These are phyloP conservation scores for Penicillium aurantiogriseum DNA, from an alignment of 2,329 filamentous ascomycete species.

Conservation along the genomic window DNA sequence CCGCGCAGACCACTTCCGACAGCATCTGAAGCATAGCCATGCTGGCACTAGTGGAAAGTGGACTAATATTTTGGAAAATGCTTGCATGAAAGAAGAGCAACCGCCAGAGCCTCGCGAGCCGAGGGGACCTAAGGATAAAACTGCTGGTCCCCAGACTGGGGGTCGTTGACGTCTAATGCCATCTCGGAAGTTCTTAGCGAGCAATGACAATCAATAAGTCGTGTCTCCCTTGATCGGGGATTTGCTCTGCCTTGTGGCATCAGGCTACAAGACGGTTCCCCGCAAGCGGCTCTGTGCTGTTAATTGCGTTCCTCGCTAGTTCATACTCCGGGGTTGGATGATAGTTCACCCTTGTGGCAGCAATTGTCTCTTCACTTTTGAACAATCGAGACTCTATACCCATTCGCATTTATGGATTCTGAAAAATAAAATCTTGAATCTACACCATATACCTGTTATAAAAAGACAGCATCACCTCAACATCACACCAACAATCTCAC, in stretches of 20 bases:
- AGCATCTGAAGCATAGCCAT: conserved; percentile 97
- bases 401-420: not conserved
- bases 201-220: conserved; percentile 23
- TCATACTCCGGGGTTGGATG: not conserved
- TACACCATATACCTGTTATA: not conserved
- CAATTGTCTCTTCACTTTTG: not conserved
- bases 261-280: not conserved
- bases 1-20: conserved; percentile 93
- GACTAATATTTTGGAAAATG: conserved; percentile 97
- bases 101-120: conserved; percentile 32
- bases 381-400: not conserved
- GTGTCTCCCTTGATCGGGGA: not conserved
- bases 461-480: not conserved
- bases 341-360: not conserved
- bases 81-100: conserved; percentile 87
- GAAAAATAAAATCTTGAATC: not conserved
- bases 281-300: not conserved
- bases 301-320: not conserved
- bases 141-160: conserved; percentile 9
- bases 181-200: conserved; percentile 32
- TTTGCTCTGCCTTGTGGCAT: not conserved
- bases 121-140: conserved; percentile 5
- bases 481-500: not conserved
- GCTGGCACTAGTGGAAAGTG: conserved; percentile 95
- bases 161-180: conserved; percentile 27